Evolutionary conservation across 1,284 basidiomycete species (phyloP), one percentile per base, ranked within the genome.

Genomic region (Fomitopsis pinicola): DNA sequence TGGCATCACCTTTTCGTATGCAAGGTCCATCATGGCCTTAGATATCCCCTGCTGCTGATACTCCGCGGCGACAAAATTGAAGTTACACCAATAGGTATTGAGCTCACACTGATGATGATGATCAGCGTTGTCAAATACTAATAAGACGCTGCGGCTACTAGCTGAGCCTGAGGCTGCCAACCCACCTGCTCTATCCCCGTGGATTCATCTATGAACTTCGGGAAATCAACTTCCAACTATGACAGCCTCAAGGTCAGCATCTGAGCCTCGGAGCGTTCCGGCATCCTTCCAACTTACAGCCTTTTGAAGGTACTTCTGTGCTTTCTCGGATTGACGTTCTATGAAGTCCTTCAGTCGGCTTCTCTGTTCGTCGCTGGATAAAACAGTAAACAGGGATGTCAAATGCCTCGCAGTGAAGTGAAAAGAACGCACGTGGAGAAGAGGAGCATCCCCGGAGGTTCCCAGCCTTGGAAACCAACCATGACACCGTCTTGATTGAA

Each of bases 61-160:
- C 35, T 67, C 66, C 3, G 36, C 54, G 12, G 59, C 42, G 17
- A 65, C 66, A 53, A 67, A 63, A n/a, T 62, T 63, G 38, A 63
- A 60, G 28, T 46, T 56, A 57, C 66, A 67, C 66, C 66, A 67
- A 53, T 64, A 67, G 14, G 44, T 59, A 46, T 44, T 65, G 60
- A 54, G 62, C 58, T 46, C 61, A 22, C 40, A 36, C 33, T 30
- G n/a, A 26, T 26, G 22, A 12, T 7, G 14, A 12, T 36, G 8
- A 14, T n/a, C 14, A 17, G 12, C n/a, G n/a, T 12, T 3, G 10
- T 7, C 17, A 10, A 26, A 22, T 22, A 22, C 22, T 22, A 22
- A 22, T 22, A 22, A 22, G 2, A 22, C 22, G 22, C 10, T 30
- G 19, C 26, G 3, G 46, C 7, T 36, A 22, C 22, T 22, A 22